A percentile compares a stretch with the other conserved stretches of the same genome.
Conservation (phyloP, 2,329 filamentous ascomycete species). For the Colletotrichum horii region DNA sequence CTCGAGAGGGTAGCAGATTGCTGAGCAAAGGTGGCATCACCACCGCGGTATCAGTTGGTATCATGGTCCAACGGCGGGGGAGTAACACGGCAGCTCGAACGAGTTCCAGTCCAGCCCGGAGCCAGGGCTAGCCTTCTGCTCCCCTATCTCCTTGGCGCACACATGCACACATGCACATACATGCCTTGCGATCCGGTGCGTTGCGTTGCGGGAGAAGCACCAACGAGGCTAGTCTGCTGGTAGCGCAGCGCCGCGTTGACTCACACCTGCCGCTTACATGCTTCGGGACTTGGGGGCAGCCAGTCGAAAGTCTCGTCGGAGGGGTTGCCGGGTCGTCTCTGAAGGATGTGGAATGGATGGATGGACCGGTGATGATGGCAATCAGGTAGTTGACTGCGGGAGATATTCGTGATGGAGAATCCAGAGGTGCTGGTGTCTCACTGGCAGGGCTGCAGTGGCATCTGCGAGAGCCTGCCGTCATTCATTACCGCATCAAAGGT, state of each 20-base stretch:
- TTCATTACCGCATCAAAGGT: neutral
- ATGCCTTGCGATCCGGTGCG: neutral
- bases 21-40: neutral
- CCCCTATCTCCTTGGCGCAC: neutral
- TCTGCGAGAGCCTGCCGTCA: neutral
- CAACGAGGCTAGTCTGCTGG: neutral
- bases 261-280: conserved; percentile 11
- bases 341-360: neutral
- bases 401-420: neutral
- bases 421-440: neutral
- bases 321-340: conserved; percentile 4
- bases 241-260: conserved; percentile 12
- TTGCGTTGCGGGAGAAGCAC: neutral
- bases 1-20: neutral
- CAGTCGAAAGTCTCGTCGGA: neutral
- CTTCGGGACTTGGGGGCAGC: neutral
- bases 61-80: neutral
- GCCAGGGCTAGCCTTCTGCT: neutral
- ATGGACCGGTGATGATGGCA: neutral
- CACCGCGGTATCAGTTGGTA: neutral
- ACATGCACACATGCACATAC: neutral
- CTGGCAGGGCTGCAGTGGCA: neutral
- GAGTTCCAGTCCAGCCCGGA: neutral
- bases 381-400: neutral
- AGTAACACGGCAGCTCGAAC: neutral